Evolutionary conservation across 495 filamentous ascomycete species (phyloP), one percentile per base, ranked within the genome.

Genomic region (Pyrenula massariospora): DNA sequence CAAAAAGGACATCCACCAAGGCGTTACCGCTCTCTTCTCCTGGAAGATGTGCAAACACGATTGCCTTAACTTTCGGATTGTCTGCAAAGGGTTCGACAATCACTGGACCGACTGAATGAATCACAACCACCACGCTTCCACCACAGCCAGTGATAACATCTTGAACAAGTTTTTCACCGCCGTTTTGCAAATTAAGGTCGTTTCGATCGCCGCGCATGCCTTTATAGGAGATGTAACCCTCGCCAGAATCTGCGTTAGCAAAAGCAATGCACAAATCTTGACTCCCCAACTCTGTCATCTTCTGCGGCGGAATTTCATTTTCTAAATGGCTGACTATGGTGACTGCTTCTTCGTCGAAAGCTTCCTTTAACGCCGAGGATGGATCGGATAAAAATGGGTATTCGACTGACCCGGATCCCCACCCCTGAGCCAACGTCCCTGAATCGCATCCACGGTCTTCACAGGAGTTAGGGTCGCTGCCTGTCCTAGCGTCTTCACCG

Each of bases 101-200:
- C 3, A 95, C 88, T 0, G 93, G 90, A 0, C 93, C 93, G 22
- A 96, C 87, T 1, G 93, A 77, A 66, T 98, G 93, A n/a, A 96
- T 73, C 22, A 96, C 79, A 1, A 96, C 89, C 12, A 96, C 74
- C 10, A 88, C 88, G 47, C 78, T 77, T 19, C 86, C 85, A 25
- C 84, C 82, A 62, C 93, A 98, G 49, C 77, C 73, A 10, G 74
- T 65, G 0, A 89, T 87, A 1, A 96, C 89, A 8, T 78, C 66
- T 23, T 82, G 65, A 48, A 96, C 79, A 10, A 96, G 75, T 5
- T 77, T 66, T 56, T 93, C 87, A 11, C 91, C 88, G 20, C 79
- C 83, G 58, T 91, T 89, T 63, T 95, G 88, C 2, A 87, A 68
- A 54, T 78, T 77, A 0, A 98, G 74, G 62, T 96, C 79, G 21